Conservation (phyloP, 495 filamentous ascomycete species). For the Neurospora sp. region DNA sequence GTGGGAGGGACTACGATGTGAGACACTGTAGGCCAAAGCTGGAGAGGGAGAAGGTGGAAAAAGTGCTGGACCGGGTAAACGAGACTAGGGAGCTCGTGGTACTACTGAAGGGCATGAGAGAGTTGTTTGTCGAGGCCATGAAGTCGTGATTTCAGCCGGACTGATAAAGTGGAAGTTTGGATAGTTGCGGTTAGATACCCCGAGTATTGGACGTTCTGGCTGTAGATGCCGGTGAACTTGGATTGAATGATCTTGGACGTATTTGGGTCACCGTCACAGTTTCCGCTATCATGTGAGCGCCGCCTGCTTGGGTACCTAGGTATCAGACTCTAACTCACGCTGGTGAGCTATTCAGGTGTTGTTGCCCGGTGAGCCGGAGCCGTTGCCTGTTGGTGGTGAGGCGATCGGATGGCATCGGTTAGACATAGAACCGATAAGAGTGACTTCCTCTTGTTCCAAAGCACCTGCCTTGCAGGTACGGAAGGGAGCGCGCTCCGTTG, state of each 20-base stretch:
- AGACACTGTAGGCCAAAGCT: constrained; percentile 68
- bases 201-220: background rate
- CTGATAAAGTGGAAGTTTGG: background rate
- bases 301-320: background rate
- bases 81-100: constrained; percentile 71
- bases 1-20: constrained; percentile 74
- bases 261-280: background rate
- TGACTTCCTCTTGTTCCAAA: background rate
- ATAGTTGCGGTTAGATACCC: background rate
- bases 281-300: background rate
- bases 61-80: constrained; percentile 65
- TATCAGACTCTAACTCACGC: background rate
- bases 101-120: constrained; percentile 87
- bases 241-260: background rate
- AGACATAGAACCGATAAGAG: background rate
- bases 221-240: background rate
- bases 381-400: background rate
- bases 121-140: constrained; percentile 60
- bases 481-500: background rate
- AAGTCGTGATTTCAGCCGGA: constrained; percentile 24
- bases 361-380: background rate
- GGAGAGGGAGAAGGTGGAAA: constrained; percentile 60
- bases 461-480: background rate
- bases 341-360: background rate
- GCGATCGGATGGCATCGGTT: background rate